These are phyloP conservation scores for Brasenia schreberi DNA, from an alignment of 164 flowering plant species.

Conservation along the genomic window DNA sequence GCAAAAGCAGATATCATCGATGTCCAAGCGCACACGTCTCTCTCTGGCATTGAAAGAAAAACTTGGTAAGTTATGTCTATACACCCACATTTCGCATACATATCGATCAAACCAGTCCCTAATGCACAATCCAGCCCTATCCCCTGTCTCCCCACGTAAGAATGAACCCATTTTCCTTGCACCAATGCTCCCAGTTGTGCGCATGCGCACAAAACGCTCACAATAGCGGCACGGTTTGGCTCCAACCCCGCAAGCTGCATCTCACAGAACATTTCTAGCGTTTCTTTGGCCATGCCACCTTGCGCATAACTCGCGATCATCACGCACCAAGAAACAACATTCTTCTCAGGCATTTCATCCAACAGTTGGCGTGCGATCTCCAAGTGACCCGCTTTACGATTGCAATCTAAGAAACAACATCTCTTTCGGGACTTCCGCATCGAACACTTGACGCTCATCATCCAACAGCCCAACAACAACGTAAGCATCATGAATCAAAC, in stretches of 20 bases:
- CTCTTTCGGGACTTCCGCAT: conserved; percentile 25
- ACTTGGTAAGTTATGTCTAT: conserved; percentile 26
- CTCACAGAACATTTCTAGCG: conserved; percentile 29
- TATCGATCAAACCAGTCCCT: conserved; percentile 45
- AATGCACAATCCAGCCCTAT: conserved; percentile 30
- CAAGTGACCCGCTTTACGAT: conserved; percentile 35
- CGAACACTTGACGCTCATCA: conserved; percentile 39
- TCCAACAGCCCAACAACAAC: conserved; percentile 25
- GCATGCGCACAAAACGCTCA: conserved; percentile 38
- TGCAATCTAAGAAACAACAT: conserved; percentile 59
- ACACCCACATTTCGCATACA: conserved; percentile 56
- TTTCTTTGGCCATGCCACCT: conserved; percentile 27
- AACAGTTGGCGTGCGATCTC: conserved; percentile 29
- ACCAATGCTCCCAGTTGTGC: conserved; percentile 37
- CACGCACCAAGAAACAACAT: conserved; percentile 47
- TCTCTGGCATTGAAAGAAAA: conserved; percentile 23
- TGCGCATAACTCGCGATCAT: conserved; percentile 39
- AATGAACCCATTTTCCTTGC: conserved; percentile 58
- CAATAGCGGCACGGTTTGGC: conserved; percentile 38
- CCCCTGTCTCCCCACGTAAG: conserved; percentile 25
- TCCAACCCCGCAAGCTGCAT: conserved; percentile 25
- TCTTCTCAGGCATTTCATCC: conserved; percentile 51
- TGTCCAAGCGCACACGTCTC: conserved; percentile 45
- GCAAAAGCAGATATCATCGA: conserved; percentile 45
- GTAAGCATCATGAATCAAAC: conserved; percentile 49